These are phyloP conservation scores for Aureoboletus auriporus DNA, from an alignment of 768 basidiomycete genomes.

Conservation along the genomic window DNA sequence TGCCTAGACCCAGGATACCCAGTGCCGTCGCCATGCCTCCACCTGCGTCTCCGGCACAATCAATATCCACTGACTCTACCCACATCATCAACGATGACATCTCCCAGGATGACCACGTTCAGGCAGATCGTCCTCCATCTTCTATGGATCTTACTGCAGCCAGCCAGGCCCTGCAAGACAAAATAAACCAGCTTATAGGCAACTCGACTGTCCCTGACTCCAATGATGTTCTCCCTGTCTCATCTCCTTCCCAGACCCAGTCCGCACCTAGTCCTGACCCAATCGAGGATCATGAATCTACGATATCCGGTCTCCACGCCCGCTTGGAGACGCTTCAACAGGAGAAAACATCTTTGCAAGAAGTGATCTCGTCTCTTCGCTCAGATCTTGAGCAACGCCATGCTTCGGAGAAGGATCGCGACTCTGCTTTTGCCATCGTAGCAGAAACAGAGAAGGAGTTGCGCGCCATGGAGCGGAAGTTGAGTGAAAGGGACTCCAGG, in stretches of 20 bases:
- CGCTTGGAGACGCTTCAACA: constrained; percentile 62
- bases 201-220: constrained; percentile 19
- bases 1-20: constrained; percentile 63
- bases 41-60: constrained; percentile 56
- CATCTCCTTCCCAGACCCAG: constrained; percentile 34
- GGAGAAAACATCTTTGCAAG: constrained; percentile 61
- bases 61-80: constrained; percentile 32
- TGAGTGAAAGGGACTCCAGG: constrained; percentile 42
- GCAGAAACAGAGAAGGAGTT: constrained; percentile 42
- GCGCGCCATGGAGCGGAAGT: constrained; percentile 37
- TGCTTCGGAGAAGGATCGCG: constrained; percentile 40
- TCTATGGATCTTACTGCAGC: constrained; percentile 37
- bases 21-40: constrained; percentile 81
- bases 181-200: constrained; percentile 42
- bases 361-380: constrained; percentile 23
- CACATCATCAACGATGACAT: constrained; percentile 36
- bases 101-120: constrained; percentile 9
- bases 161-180: constrained; percentile 43
- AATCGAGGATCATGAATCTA: constrained; percentile 12
- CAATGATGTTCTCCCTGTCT: constrained; percentile 10
- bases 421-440: constrained; percentile 37
- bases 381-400: constrained; percentile 23
- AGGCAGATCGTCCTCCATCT: constrained; percentile 16
- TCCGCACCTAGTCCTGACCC: constrained; percentile 31
- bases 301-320: constrained; percentile 20